These are phyloP conservation scores for Mrakia blollopis DNA, from an alignment of 768 basidiomycete genomes.

Conservation along the genomic window DNA sequence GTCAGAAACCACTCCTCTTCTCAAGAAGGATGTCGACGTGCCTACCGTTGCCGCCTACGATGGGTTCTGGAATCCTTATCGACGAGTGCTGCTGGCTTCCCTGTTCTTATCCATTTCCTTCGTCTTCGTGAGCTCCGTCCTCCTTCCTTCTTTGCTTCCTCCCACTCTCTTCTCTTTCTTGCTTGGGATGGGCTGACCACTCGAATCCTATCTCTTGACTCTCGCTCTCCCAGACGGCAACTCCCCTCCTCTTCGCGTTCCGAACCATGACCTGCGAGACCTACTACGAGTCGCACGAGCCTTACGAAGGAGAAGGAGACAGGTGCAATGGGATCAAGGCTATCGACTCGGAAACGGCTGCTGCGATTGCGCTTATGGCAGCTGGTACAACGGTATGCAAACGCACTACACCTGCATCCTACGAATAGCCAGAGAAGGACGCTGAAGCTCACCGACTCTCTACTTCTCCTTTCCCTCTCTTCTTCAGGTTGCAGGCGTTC, in stretches of 20 bases:
- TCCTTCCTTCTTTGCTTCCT: neutral
- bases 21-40: neutral
- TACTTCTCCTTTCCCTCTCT: slow-evolving; percentile 8
- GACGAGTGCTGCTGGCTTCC: slow-evolving; percentile 1
- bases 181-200: neutral
- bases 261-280: slow-evolving; percentile 41
- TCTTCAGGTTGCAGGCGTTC: slow-evolving; percentile 33
- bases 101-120: slow-evolving; percentile 21
- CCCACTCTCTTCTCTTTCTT: no score
- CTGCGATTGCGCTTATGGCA: slow-evolving; percentile 38
- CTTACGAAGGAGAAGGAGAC: slow-evolving; percentile 34
- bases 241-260: slow-evolving; percentile 40
- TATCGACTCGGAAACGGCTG: slow-evolving; percentile 38
- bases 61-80: neutral
- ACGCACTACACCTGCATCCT: no score
- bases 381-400: slow-evolving; percentile 36
- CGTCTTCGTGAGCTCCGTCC: slow-evolving; percentile 4
- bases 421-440: no score
- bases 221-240: slow-evolving; percentile 35
- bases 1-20: neutral
- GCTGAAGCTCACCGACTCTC: neutral
- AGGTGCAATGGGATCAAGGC: slow-evolving; percentile 35
- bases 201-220: neutral
- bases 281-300: slow-evolving; percentile 36
- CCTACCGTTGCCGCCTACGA: neutral